Evolutionary conservation across 2,329 filamentous ascomycete genomes (phyloP).

Genomic region (Rugonectria rugulosa): DNA sequence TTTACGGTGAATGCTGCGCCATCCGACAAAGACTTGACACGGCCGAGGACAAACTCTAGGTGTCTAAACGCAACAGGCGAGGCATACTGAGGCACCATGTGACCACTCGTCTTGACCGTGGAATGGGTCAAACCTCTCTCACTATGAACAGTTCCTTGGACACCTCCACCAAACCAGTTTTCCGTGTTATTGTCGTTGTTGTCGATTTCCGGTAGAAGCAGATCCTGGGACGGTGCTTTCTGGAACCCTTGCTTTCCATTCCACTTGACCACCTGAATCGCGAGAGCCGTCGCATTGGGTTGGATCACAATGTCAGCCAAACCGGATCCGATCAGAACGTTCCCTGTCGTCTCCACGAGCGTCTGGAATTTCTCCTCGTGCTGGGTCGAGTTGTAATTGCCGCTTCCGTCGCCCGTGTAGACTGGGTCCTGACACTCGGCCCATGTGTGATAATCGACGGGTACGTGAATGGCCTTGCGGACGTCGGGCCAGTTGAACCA

Average conservation of each 20-base stretch:
- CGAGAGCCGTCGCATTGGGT: slow-evolving; percentile 73
- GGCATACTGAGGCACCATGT: slow-evolving; percentile 74
- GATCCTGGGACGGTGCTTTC: slow-evolving; percentile 56
- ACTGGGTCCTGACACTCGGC: slow-evolving; percentile 60
- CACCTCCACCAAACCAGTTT: slow-evolving; percentile 65
- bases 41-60: slow-evolving; percentile 77
- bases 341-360: slow-evolving; percentile 76
- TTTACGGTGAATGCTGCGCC: no score
- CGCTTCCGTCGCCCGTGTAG: slow-evolving; percentile 46
- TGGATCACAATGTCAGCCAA: slow-evolving; percentile 73
- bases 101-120: slow-evolving; percentile 68
- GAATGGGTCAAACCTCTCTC: slow-evolving; percentile 81
- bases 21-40: slow-evolving; percentile 70
- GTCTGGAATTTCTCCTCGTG: slow-evolving; percentile 70
- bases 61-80: slow-evolving; percentile 74
- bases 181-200: slow-evolving; percentile 53
- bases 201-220: slow-evolving; percentile 62
- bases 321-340: slow-evolving; percentile 78
- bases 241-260: slow-evolving; percentile 76
- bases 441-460: slow-evolving; percentile 55
- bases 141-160: slow-evolving; percentile 73
- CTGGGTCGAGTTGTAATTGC: slow-evolving; percentile 58
- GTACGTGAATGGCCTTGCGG: slow-evolving; percentile 72
- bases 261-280: slow-evolving; percentile 85
- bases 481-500: slow-evolving; percentile 77